Evolutionary conservation across 768 basidiomycete species (phyloP).

Genomic region (Peribolospora kevripleyi): DNA sequence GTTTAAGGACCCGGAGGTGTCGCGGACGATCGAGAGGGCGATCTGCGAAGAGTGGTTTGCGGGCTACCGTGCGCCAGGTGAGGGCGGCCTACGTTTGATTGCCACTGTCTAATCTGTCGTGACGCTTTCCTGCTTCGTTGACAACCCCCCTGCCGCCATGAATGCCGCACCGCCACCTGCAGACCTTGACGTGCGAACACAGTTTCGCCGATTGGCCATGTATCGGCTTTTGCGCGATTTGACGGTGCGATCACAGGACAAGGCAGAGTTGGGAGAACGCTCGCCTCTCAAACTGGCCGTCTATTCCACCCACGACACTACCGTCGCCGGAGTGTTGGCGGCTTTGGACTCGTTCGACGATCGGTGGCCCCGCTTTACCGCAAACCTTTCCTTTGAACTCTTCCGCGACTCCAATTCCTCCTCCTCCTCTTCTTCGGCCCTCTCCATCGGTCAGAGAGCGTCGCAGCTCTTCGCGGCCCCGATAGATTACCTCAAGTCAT

Average conservation of each 20-base stretch:
- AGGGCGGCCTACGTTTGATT: neutral
- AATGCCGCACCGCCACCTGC: neutral
- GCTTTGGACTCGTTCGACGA: constrained; percentile 9
- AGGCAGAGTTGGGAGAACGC: constrained; percentile 23
- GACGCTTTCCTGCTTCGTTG: neutral
- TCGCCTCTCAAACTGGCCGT: constrained; percentile 41
- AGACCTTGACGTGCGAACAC: constrained; percentile 6
- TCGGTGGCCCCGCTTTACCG: constrained; percentile 5
- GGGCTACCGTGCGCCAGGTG: constrained; percentile 18
- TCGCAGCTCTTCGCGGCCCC: too few species aligned
- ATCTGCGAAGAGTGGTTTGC: constrained; percentile 58
- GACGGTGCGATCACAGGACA: constrained; percentile 36
- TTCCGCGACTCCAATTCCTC: neutral
- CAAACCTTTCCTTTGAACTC: constrained; percentile 3
- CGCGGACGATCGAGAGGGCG: constrained; percentile 42
- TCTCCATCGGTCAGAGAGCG: too few species aligned
- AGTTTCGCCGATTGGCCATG: constrained; percentile 52
- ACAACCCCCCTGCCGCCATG: neutral
- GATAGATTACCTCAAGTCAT: too few species aligned
- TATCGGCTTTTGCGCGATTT: constrained; percentile 46
- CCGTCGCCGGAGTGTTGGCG: constrained; percentile 12
- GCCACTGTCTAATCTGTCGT: neutral
- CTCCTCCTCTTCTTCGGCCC: too few species aligned
- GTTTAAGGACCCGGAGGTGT: constrained; percentile 37
- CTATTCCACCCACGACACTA: constrained; percentile 17